Percentiles rank a stretch among this genome's conserved stretches.
Conservation (phyloP, 2,329 filamentous ascomycete genomes). For the Alternaria angustiovoidea region DNA sequence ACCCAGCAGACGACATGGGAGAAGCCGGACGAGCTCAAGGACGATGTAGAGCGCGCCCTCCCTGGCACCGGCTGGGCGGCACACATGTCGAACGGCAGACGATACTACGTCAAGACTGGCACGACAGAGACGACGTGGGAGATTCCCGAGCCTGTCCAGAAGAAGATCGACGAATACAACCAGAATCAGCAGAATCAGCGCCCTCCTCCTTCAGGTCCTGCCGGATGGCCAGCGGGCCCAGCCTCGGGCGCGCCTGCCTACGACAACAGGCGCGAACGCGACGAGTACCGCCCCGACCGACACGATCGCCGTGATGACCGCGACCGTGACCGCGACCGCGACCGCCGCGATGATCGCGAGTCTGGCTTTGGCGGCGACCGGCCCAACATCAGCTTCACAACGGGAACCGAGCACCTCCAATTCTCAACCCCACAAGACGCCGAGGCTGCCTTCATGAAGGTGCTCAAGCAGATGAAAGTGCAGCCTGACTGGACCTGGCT, state of each 20-base stretch:
- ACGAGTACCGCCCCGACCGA: conserved; percentile 40
- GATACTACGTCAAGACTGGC: conserved; percentile 94
- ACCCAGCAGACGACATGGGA: conserved; percentile 94
- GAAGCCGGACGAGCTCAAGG: conserved; percentile 91
- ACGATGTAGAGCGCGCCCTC: conserved; percentile 80
- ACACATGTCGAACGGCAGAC: conserved; percentile 78
- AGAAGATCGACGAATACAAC: conserved; percentile 80
- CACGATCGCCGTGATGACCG: conserved; percentile 32
- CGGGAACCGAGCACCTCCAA: conserved; percentile 61
- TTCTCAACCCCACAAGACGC: conserved; percentile 76
- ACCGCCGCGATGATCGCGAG: conserved; percentile 55
- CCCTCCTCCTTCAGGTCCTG: conserved; percentile 50
- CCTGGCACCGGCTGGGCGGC: conserved; percentile 91
- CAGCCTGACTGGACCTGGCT: conserved; percentile 94
- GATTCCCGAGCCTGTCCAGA: conserved; percentile 75
- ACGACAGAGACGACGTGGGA: conserved; percentile 94
- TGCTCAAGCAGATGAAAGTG: conserved; percentile 83
- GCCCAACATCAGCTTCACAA: conserved; percentile 49
- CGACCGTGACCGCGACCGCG: conserved; percentile 54
- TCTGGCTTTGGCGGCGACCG: conserved; percentile 53
- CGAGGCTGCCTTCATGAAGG: conserved; percentile 90
- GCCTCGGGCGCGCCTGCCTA: conserved; percentile 50
- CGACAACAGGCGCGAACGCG: conserved; percentile 45
- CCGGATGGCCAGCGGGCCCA: conserved; percentile 68
- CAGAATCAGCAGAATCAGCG: conserved; percentile 54